phyloP scores from a whole-genome alignment of 2,329 filamentous ascomycete species.

The Fusarium annulatum region DNA sequence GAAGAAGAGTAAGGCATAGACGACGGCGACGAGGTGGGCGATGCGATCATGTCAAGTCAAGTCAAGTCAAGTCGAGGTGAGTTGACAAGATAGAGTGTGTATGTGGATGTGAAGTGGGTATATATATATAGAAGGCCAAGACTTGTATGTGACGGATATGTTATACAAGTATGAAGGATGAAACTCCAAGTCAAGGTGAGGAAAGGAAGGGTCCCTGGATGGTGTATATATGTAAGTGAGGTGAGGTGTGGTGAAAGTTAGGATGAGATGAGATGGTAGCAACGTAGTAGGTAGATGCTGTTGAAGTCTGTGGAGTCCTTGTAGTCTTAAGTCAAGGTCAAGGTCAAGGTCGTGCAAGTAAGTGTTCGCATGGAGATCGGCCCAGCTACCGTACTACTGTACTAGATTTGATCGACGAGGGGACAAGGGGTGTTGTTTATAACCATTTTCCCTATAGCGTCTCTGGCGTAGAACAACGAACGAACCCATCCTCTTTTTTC shows the following conservation, averaged over 20 bases:
- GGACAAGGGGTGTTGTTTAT: slow-evolving; percentile 39
- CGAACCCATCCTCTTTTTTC: slow-evolving; percentile 13
- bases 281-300: slow-evolving; percentile 3
- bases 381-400: slow-evolving; percentile 32
- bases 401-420: slow-evolving; percentile 41
- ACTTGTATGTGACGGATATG: slow-evolving; percentile 19
- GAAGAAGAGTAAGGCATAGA: slow-evolving; percentile 30
- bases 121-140: slow-evolving; percentile 27
- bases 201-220: slow-evolving; percentile 10
- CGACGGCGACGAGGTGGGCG: slow-evolving; percentile 13
- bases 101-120: slow-evolving; percentile 20
- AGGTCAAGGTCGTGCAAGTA: slow-evolving; percentile 36
- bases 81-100: neutral
- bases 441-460: slow-evolving; percentile 32
- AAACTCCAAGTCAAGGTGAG: neutral
- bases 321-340: slow-evolving; percentile 31
- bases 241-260: slow-evolving; percentile 27
- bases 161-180: slow-evolving; percentile 18
- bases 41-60: slow-evolving; percentile 33
- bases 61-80: slow-evolving; percentile 16
- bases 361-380: slow-evolving; percentile 46
- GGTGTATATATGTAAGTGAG: slow-evolving; percentile 40
- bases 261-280: slow-evolving; percentile 34
- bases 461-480: slow-evolving; percentile 26
- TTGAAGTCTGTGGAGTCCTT: slow-evolving; percentile 40